phyloP scores from a whole-genome alignment of 768 basidiomycete genomes.

The Auricularia auricula-judae region DNA sequence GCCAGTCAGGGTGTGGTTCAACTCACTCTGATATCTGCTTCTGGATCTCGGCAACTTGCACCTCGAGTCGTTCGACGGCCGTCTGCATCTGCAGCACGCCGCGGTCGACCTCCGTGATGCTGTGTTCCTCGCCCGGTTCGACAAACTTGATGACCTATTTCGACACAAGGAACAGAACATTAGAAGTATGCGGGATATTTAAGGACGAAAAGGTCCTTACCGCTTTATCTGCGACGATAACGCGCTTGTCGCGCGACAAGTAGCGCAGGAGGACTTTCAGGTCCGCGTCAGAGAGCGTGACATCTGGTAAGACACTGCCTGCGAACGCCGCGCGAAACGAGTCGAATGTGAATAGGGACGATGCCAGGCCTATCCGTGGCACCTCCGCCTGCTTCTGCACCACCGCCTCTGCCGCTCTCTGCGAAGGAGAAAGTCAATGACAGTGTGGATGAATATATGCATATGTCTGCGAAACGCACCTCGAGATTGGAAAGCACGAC shows the following conservation, averaged over 20 bases:
- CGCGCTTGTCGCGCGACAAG: conserved; percentile 62
- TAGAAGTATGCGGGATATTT: not conserved
- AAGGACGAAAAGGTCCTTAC: conserved; percentile 28
- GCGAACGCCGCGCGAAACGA: conserved; percentile 54
- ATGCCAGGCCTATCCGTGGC: conserved; percentile 38
- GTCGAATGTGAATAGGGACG: conserved; percentile 49
- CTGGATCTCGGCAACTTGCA: conserved; percentile 61
- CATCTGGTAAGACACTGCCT: conserved; percentile 26
- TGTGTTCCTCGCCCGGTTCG: conserved; percentile 23
- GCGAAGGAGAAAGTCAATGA: not conserved
- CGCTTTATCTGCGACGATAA: conserved; percentile 53
- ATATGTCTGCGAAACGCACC: conserved; percentile 9
- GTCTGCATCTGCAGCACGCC: conserved; percentile 74
- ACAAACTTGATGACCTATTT: conserved; percentile 75
- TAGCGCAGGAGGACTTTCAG: conserved; percentile 61
- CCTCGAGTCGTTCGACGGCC: conserved; percentile 54
- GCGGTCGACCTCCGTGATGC: conserved; percentile 68
- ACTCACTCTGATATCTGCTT: conserved; percentile 57
- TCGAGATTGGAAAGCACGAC: conserved; percentile 58
- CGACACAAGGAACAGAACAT: not conserved
- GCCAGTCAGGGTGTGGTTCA: not conserved
- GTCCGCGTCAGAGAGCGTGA: conserved; percentile 47
- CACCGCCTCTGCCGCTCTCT: conserved; percentile 48
- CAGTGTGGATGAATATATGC: not conserved
- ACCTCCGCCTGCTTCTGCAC: conserved; percentile 31